Percentiles rank a stretch among this genome's conserved stretches.
phyloP scores from a whole-genome alignment of 2,329 filamentous ascomycete species.

The Endoconidiophora polonica region DNA sequence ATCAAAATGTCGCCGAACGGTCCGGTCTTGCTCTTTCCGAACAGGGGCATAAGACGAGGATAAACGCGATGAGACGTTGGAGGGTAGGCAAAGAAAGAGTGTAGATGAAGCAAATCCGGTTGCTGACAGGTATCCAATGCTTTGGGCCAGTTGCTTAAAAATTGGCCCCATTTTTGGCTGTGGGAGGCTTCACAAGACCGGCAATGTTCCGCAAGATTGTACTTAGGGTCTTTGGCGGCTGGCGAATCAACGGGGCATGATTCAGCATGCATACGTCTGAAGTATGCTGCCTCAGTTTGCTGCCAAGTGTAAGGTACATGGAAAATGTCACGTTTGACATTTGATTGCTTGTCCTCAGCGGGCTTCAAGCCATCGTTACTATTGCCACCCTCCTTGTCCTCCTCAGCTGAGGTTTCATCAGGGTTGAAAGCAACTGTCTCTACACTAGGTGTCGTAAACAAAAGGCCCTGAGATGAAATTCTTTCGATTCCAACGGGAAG shows the following conservation, averaged over 20 bases:
- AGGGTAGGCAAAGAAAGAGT: conserved; percentile 52
- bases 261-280: conserved; percentile 27
- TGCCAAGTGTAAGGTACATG: conserved; percentile 3
- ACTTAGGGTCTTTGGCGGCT: conserved; percentile 15
- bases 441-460: background rate
- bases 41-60: conserved; percentile 52
- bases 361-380: too few species aligned
- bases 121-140: conserved; percentile 58
- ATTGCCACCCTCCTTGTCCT: too few species aligned
- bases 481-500: conserved; percentile 21
- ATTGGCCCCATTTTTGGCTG: conserved; percentile 44
- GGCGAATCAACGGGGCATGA: conserved; percentile 48
- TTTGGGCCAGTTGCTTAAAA: conserved; percentile 47
- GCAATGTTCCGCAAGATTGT: conserved; percentile 8
- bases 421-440: background rate
- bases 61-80: conserved; percentile 41
- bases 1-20: conserved; percentile 65
- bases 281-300: conserved; percentile 15
- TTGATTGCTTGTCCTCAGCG: background rate
- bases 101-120: conserved; percentile 56
- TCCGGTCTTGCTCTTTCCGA: conserved; percentile 55
- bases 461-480: background rate
- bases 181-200: conserved; percentile 18
- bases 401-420: background rate
- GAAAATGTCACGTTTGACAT: background rate